phyloP scores from a whole-genome alignment of 495 filamentous ascomycete species.

The Baudoinia panamericana region DNA sequence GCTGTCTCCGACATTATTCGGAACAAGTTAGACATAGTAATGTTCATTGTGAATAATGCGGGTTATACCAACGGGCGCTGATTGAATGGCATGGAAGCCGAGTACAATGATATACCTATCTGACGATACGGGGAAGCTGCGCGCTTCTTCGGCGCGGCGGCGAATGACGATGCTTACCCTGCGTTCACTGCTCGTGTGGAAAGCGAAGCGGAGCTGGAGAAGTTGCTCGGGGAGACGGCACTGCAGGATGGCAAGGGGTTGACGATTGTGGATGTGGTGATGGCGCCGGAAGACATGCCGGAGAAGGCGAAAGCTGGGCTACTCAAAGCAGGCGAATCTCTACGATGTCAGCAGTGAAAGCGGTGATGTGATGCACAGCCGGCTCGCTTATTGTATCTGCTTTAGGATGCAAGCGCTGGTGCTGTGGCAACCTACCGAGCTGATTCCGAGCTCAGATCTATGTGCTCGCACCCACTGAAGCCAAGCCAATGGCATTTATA shows the following conservation, averaged over 20 bases:
- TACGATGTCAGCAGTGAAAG: neutral
- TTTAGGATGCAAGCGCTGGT: no score
- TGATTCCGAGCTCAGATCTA: no score
- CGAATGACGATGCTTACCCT: conserved; percentile 17
- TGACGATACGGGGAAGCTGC: conserved; percentile 47
- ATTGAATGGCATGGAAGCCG: conserved; percentile 48
- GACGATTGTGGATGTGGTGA: conserved; percentile 35
- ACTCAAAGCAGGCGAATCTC: conserved; percentile 1
- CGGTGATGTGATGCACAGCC: no score
- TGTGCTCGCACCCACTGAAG: no score
- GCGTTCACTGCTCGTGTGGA: conserved; percentile 9
- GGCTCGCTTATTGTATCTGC: no score
- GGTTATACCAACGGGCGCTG: conserved; percentile 39
- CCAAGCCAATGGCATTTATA: no score
- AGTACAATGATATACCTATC: conserved; percentile 64
- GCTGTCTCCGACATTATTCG: conserved; percentile 79
- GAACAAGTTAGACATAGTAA: conserved; percentile 62
- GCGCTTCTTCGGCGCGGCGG: conserved; percentile 31
- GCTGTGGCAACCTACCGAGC: no score
- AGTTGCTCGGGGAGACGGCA: conserved; percentile 26
- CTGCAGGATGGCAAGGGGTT: conserved; percentile 32
- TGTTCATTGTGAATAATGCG: conserved; percentile 29
- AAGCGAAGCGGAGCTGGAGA: conserved; percentile 31
- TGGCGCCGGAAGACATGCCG: conserved; percentile 36
- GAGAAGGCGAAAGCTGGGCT: conserved; percentile 12